Percentiles rank a stretch among this genome's conserved stretches.
These are phyloP conservation scores for Cutaneotrichosporon sp. DNA, from an alignment of 1,284 basidiomycete genomes.

Conservation along the genomic window DNA sequence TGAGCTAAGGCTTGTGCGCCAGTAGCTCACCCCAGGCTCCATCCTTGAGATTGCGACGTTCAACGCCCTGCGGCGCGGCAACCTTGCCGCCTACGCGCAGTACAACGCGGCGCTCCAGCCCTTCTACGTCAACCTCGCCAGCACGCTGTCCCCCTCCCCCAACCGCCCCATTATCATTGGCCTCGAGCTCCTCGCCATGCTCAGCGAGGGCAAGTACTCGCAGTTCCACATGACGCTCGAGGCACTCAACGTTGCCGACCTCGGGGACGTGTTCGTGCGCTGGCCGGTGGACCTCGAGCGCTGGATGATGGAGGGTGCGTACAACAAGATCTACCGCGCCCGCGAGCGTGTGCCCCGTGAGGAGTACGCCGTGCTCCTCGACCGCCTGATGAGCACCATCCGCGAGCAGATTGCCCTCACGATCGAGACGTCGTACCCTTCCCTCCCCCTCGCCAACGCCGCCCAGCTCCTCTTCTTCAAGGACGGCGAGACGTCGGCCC, in stretches of 20 bases:
- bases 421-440: conserved; percentile 53
- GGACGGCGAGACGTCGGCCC: conserved; percentile 41
- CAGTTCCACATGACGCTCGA: conserved; percentile 99
- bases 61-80: conserved; percentile 82
- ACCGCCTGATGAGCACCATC: conserved; percentile 51
- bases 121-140: conserved; percentile 85
- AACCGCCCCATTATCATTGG: conserved; percentile 88
- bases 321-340: conserved; percentile 97
- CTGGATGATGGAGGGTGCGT: conserved; percentile 99
- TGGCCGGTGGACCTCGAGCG: conserved; percentile 89
- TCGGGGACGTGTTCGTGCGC: conserved; percentile 74
- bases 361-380: conserved; percentile 51
- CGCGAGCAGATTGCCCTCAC: conserved; percentile 54
- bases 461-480: conserved; percentile 52
- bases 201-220: conserved; percentile 94
- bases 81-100: conserved; percentile 89
- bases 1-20: conserved; percentile 28
- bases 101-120: conserved; percentile 91
- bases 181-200: conserved; percentile 87
- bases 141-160: conserved; percentile 74
- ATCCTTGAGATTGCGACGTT: conserved; percentile 95
- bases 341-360: conserved; percentile 67
- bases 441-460: conserved; percentile 50
- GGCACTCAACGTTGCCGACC: conserved; percentile 67
- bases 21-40: conserved; percentile 63